phyloP scores from a whole-genome alignment of 2,329 filamentous ascomycete genomes.

The Aspergillus jensenii region DNA sequence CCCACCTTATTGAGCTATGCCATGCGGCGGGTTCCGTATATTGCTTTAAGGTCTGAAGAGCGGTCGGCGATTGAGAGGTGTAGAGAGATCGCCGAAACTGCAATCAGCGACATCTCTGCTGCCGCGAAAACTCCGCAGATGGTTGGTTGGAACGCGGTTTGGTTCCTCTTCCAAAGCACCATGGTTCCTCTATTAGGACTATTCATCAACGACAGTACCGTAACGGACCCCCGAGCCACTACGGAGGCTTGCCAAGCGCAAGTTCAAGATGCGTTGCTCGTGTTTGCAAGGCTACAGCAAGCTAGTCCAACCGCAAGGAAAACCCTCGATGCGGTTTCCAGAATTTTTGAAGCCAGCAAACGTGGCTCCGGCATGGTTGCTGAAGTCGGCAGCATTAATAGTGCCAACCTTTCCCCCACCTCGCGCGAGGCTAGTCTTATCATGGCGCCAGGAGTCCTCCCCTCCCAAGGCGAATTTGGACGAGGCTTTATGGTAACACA shows the following conservation, averaged over 20 bases:
- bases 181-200: slow-evolving; percentile 76
- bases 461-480: slow-evolving; percentile 18
- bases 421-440: slow-evolving; percentile 18
- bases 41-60: slow-evolving; percentile 60
- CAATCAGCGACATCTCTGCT: slow-evolving; percentile 69
- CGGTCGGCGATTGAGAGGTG: slow-evolving; percentile 67
- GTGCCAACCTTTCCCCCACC: slow-evolving; percentile 13
- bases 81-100: slow-evolving; percentile 66
- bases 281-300: slow-evolving; percentile 55
- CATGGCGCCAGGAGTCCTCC: slow-evolving; percentile 12
- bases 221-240: slow-evolving; percentile 61
- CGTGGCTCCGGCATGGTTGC: slow-evolving; percentile 23
- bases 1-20: slow-evolving; percentile 69
- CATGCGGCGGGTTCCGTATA: slow-evolving; percentile 52
- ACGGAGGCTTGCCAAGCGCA: slow-evolving; percentile 53
- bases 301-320: slow-evolving; percentile 65
- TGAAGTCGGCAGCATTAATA: slow-evolving; percentile 12
- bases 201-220: slow-evolving; percentile 49
- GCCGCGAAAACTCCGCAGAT: slow-evolving; percentile 74
- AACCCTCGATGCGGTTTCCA: slow-evolving; percentile 62
- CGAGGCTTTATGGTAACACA: slow-evolving; percentile 18
- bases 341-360: slow-evolving; percentile 61
- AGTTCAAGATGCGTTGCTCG: slow-evolving; percentile 49
- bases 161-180: slow-evolving; percentile 77
- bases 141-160: slow-evolving; percentile 77